Conservation (phyloP, 306 rosid genomes). For the Crotalaria pallida region DNA sequence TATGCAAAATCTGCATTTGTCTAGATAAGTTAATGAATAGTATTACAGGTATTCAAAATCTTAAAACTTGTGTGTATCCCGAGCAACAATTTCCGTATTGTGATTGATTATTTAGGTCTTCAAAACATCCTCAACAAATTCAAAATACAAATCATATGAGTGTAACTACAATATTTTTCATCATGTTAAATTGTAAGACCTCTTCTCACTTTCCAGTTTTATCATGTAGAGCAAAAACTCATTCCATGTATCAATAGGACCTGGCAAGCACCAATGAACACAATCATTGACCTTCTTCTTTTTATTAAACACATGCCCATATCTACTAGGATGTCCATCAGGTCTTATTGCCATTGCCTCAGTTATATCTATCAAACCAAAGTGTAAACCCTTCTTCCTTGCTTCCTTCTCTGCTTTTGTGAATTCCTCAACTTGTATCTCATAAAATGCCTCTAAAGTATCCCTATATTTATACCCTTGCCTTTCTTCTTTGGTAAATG, state of each 20-base stretch:
- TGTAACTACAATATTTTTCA: neutral
- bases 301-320: constrained; percentile 24
- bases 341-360: constrained; percentile 54
- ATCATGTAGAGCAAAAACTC: constrained; percentile 51
- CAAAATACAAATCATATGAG: neutral
- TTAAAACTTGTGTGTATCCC: neutral
- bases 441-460: constrained; percentile 20
- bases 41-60: too few species aligned
- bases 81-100: neutral
- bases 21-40: too few species aligned
- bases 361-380: constrained; percentile 49
- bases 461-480: neutral
- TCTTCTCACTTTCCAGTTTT: constrained; percentile 20
- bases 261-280: constrained; percentile 87
- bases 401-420: constrained; percentile 36
- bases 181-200: neutral
- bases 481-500: constrained; percentile 37
- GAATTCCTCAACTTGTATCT: constrained; percentile 48
- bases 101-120: neutral
- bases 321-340: constrained; percentile 68
- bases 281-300: constrained; percentile 50
- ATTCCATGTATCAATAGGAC: constrained; percentile 84
- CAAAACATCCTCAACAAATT: neutral
- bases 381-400: constrained; percentile 32
- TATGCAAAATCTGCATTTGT: too few species aligned